These are phyloP conservation scores for Harringtonia aguacate DNA, from an alignment of 2,329 filamentous ascomycete genomes.

Conservation along the genomic window DNA sequence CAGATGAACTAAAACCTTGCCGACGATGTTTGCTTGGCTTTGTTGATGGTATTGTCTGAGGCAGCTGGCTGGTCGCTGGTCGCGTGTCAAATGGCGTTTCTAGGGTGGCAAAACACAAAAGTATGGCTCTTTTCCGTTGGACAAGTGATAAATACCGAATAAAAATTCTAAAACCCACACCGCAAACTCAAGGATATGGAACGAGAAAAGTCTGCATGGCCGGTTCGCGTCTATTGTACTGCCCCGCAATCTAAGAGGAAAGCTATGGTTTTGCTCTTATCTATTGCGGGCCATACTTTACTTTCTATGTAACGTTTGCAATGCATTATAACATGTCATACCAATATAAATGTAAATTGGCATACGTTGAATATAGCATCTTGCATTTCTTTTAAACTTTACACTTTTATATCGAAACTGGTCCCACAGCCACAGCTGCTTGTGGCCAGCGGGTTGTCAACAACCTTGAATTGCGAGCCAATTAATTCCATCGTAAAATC, in stretches of 20 bases:
- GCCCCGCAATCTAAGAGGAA: no score
- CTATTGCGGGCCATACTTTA: no score
- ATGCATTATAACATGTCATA: no score
- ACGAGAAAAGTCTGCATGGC: no score
- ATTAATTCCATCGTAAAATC: conserved; percentile 97
- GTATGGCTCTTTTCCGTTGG: neutral
- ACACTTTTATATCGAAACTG: conserved; percentile 85
- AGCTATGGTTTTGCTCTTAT: no score
- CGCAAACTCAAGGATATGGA: no score
- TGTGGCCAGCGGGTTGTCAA: conserved; percentile 81
- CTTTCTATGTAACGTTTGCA: no score
- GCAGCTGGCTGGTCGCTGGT: no score
- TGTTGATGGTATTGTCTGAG: no score
- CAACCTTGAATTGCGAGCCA: conserved; percentile 81
- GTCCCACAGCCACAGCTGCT: conserved; percentile 97
- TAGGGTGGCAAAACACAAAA: neutral
- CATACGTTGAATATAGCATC: neutral
- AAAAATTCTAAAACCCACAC: no score
- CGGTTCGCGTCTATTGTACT: no score
- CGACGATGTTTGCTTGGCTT: no score
- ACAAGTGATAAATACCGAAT: neutral
- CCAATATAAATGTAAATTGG: neutral
- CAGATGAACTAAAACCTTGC: conserved; percentile 99
- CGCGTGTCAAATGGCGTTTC: neutral
- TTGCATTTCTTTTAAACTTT: conserved; percentile 6